Percentiles rank a stretch among this genome's conserved stretches.
phyloP scores from a whole-genome alignment of 176 grass and related monocot genomes.

The Eremochloa ophiuroides region DNA sequence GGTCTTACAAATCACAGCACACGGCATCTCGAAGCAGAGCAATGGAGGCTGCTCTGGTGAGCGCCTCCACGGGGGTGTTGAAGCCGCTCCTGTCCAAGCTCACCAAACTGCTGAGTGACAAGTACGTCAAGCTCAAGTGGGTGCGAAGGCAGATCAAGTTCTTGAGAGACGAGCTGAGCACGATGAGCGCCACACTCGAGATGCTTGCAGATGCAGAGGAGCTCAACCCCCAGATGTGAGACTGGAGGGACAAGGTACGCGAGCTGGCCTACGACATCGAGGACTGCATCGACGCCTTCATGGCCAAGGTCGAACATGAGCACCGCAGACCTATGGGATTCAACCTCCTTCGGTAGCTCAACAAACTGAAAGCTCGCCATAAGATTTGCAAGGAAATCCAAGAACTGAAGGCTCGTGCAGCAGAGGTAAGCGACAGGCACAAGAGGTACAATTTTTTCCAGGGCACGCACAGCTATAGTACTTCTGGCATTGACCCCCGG shows the following conservation, averaged over 20 bases:
- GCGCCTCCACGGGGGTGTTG: too few species aligned
- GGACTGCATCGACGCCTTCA: background rate
- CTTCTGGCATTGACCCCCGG: background rate
- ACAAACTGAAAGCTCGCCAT: background rate
- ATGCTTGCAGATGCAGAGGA: background rate
- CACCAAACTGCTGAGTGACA: background rate
- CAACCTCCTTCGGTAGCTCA: too few species aligned
- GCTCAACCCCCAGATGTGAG: background rate
- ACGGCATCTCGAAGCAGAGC: too few species aligned
- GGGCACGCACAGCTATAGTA: too few species aligned
- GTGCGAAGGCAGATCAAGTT: background rate
- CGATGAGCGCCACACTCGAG: background rate
- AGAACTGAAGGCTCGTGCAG: background rate
- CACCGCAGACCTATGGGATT: too few species aligned
- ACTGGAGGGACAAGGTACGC: background rate
- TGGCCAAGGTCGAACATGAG: too few species aligned
- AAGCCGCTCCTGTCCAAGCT: too few species aligned
- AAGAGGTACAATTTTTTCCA: background rate
- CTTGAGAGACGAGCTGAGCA: background rate
- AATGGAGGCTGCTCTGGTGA: too few species aligned
- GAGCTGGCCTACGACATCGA: background rate
- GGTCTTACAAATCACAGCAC: too few species aligned
- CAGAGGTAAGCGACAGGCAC: background rate
- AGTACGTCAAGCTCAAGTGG: background rate
- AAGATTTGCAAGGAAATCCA: background rate